Evolutionary conservation across 257 asterid species (phyloP).

Genomic region (Nicotiana knightiana): DNA sequence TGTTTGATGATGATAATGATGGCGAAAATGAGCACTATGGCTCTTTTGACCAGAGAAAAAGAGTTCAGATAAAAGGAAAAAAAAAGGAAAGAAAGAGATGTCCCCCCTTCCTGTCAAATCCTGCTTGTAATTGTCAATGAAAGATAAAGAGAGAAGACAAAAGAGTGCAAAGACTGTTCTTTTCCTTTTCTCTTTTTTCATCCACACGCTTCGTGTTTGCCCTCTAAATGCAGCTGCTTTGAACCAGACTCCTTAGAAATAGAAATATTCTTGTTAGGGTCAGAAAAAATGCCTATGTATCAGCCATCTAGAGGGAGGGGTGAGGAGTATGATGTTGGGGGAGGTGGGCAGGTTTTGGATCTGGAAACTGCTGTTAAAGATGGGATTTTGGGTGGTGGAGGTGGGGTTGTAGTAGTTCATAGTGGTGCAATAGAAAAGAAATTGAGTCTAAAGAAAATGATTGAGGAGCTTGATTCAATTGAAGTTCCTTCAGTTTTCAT

Average conservation of each 20-base stretch:
- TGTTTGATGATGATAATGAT: conserved; percentile 30
- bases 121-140: conserved; percentile 35
- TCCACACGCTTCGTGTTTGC: conserved; percentile 41
- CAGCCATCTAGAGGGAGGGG: conserved; percentile 35
- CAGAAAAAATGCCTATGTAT: conserved; percentile 40
- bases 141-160: conserved; percentile 17
- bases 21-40: conserved; percentile 31
- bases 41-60: conserved; percentile 49
- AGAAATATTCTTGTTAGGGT: neutral
- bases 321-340: conserved; percentile 37
- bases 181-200: conserved; percentile 29
- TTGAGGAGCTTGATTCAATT: conserved; percentile 24
- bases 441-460: conserved; percentile 26
- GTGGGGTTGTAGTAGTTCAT: conserved; percentile 23
- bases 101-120: conserved; percentile 30
- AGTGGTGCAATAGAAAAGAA: conserved; percentile 22
- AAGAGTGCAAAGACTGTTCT: conserved; percentile 19
- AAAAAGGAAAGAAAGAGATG: conserved; percentile 22
- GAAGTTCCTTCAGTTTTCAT: conserved; percentile 43
- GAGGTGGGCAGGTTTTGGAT: conserved; percentile 50
- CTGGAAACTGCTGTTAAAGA: conserved; percentile 59
- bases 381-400: conserved; percentile 60
- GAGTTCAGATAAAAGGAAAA: conserved; percentile 32
- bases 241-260: conserved; percentile 14
- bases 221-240: conserved; percentile 17